Conservation (phyloP, 148 eudicot genomes). For the Vaccinium corymbosum region DNA sequence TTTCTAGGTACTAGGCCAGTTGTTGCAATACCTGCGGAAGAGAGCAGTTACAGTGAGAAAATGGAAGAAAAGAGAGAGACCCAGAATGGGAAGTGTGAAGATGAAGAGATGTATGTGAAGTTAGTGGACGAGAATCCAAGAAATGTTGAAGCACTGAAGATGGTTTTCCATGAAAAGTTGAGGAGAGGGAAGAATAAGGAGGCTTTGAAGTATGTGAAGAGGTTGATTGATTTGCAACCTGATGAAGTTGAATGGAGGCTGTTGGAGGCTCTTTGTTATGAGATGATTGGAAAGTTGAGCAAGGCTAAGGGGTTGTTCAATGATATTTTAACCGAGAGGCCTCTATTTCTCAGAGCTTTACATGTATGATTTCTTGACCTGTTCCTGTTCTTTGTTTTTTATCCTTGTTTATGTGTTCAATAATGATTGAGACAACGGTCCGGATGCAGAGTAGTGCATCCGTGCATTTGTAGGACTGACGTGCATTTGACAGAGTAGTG, state of each 20-base stretch:
- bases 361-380: constrained; percentile 56
- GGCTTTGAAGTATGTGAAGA: constrained; percentile 72
- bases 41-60: constrained; percentile 20
- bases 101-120: constrained; percentile 63
- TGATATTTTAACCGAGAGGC: constrained; percentile 55
- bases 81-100: constrained; percentile 30
- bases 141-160: constrained; percentile 67
- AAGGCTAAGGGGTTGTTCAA: constrained; percentile 69
- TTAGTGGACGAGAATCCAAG: constrained; percentile 60
- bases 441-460: no score
- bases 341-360: constrained; percentile 84
- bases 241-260: constrained; percentile 84
- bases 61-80: constrained; percentile 28
- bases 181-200: constrained; percentile 63
- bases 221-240: constrained; percentile 68
- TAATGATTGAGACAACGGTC: not conserved
- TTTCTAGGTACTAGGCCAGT: constrained; percentile 32
- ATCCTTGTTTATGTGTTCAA: not conserved
- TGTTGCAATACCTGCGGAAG: constrained; percentile 34
- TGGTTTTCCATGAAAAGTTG: constrained; percentile 63
- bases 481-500: no score
- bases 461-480: no score
- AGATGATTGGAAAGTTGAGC: constrained; percentile 67
- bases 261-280: constrained; percentile 88
- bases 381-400: not conserved